Base-by-base conservation (phyloP, 2,329 filamentous ascomycete genomes). In the Tolypocladium ophioglossoides region DNA sequence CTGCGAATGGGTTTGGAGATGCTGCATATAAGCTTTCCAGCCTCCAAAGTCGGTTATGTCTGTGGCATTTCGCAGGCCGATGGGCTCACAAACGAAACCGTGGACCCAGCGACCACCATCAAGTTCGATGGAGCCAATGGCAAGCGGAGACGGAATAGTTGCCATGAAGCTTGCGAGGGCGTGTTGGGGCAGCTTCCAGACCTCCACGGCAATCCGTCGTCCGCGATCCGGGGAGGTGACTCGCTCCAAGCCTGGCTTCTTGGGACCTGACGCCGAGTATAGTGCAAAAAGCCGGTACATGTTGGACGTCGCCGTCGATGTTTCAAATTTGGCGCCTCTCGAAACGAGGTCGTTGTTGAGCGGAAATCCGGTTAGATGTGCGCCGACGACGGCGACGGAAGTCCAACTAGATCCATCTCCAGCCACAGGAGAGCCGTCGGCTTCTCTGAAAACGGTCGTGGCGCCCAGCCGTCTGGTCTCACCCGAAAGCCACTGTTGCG, bases 31-130 rank as follows among this genome's bases (percentile, higher is more conserved):
- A 0, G 61, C 54, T 47, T 62, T 61, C 70, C 70, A 70, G 7
- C 67, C 67, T 2, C 66, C 64, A 39, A 64, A 63, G 0, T 50
- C 50, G 0, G 66, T 70, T 24, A 71, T 67, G 27, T 71, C 69
- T 1, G 53, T 54, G 1, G 67, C 68, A 34, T 55, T 60, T 1
- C 60, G 57, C 2, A 71, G 53, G 0, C 68, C 69, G 4, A 61
- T 52, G 2, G 67, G 68, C 55, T 72, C 70, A 40, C 71, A 73
- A 1, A 73, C 61, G 46, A 73, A 70, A 0, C 70, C 69, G 16
- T 55, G 63, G 6, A 67, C 61, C 70, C 69, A 72, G 7, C 59
- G 58, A 2, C 66, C 65, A 40, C 70, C 62, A 0, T 50, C 39
- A 1, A 73, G 61, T 58, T 73, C 67, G 14, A 73, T 52, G 0